Evolutionary conservation across 306 rosid species (phyloP).

Genomic region (Prunus campanulata): DNA sequence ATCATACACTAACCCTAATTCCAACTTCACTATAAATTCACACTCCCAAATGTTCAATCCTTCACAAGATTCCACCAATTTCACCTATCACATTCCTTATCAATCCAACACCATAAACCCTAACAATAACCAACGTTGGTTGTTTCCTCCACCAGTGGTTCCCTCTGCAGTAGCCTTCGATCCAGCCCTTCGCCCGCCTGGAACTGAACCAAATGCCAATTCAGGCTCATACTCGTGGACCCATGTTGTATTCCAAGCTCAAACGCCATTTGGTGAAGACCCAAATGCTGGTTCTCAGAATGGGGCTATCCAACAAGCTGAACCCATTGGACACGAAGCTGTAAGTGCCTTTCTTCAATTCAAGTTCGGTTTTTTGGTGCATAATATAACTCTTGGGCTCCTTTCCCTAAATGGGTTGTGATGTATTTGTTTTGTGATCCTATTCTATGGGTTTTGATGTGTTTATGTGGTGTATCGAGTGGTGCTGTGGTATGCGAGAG

Average conservation of each 20-base stretch:
- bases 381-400: not conserved
- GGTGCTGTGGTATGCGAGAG: not conserved
- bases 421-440: not conserved
- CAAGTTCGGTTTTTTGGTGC: not conserved
- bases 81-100: slow-evolving; percentile 15
- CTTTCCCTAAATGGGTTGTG: not conserved
- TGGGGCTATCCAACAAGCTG: slow-evolving; percentile 29
- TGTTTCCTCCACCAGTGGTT: slow-evolving; percentile 32
- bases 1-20: not conserved
- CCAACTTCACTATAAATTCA: slow-evolving; percentile 1
- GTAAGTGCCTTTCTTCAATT: slow-evolving; percentile 17
- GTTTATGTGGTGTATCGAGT: not conserved
- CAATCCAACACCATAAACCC: slow-evolving; percentile 27
- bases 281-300: slow-evolving; percentile 23
- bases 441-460: not conserved
- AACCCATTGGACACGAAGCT: slow-evolving; percentile 20
- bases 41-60: slow-evolving; percentile 20
- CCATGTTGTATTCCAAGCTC: slow-evolving; percentile 23
- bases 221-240: slow-evolving; percentile 21
- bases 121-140: slow-evolving; percentile 2
- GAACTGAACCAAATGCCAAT: slow-evolving; percentile 37
- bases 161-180: slow-evolving; percentile 22
- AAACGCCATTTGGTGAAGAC: slow-evolving; percentile 22
- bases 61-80: slow-evolving; percentile 17
- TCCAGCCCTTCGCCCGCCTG: slow-evolving; percentile 50